Percentiles rank a stretch among this genome's conserved stretches.
phyloP scores from a whole-genome alignment of 2,329 filamentous ascomycete genomes.

The Venturia pyrina region DNA sequence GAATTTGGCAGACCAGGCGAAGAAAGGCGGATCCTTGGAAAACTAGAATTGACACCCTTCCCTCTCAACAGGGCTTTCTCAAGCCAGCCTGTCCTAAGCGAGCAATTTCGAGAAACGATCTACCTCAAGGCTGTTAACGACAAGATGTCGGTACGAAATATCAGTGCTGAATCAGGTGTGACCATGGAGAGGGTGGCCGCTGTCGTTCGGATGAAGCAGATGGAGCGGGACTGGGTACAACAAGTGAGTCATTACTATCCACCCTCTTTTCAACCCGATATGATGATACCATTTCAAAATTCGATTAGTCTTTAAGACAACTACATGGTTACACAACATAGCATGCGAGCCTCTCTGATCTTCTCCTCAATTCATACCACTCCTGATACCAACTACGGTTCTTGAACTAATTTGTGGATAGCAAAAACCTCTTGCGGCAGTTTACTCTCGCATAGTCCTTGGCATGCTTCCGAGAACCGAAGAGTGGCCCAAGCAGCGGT shows the following conservation, averaged over 20 bases:
- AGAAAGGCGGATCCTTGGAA: background rate
- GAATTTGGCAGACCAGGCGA: background rate
- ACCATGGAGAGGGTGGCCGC: constrained; percentile 79
- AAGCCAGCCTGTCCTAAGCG: constrained; percentile 63
- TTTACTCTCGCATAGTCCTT: constrained; percentile 68
- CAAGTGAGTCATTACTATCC: constrained; percentile 51
- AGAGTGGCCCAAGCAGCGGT: background rate
- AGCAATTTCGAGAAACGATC: constrained; percentile 62
- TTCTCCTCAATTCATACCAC: constrained; percentile 10
- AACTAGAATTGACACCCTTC: constrained; percentile 46
- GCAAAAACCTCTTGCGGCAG: constrained; percentile 66
- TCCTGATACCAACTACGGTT: constrained; percentile 12
- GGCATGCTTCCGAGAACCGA: constrained; percentile 63
- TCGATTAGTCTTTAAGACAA: constrained; percentile 99
- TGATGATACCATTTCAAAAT: constrained; percentile 67
- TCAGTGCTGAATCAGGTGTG: constrained; percentile 67
- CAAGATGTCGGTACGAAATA: constrained; percentile 60
- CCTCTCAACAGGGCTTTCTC: constrained; percentile 62
- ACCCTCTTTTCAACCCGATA: constrained; percentile 26
- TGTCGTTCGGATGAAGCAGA: constrained; percentile 72
- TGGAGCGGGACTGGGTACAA: constrained; percentile 67
- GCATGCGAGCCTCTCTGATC: constrained; percentile 64
- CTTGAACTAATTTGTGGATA: constrained; percentile 28
- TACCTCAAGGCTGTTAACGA: constrained; percentile 57
- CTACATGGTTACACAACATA: constrained; percentile 66